Conservation (phyloP, 2,329 filamentous ascomycete species). For the Trichoderma citrinoviride region DNA sequence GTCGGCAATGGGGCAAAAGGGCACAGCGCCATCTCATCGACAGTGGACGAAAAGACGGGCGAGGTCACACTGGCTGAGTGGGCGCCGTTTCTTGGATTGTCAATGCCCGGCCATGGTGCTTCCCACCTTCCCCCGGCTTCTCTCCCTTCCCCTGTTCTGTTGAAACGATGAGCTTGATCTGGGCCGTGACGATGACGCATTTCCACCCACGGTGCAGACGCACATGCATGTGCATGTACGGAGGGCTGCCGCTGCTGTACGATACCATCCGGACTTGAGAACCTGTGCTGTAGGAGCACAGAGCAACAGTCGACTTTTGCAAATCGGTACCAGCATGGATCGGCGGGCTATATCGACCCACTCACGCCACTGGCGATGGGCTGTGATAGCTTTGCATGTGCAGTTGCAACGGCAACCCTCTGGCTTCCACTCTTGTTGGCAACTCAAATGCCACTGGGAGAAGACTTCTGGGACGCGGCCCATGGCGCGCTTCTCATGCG, state of each 20-base stretch:
- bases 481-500: constrained; percentile 4
- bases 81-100: background rate
- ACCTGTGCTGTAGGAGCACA: background rate
- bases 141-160: background rate
- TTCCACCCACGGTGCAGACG: background rate
- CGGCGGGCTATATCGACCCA: constrained; percentile 19
- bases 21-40: background rate
- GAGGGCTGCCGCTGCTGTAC: background rate
- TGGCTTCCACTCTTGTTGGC: background rate
- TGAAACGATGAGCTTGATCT: background rate
- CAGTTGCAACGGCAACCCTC: constrained; percentile 15
- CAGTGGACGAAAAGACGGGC: background rate
- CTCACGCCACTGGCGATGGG: constrained; percentile 9
- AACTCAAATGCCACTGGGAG: constrained; percentile 16
- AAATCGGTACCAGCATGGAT: constrained; percentile 15
- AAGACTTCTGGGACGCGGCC: background rate
- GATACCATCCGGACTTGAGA: background rate
- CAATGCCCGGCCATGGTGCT: background rate
- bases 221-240: constrained; percentile 12
- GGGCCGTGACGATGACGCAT: background rate
- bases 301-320: background rate
- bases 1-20: background rate
- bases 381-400: constrained; percentile 17
- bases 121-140: background rate
- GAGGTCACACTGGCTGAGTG: background rate